phyloP scores from a whole-genome alignment of 108 stramenopile species.

The Skeletonema menzelii region DNA sequence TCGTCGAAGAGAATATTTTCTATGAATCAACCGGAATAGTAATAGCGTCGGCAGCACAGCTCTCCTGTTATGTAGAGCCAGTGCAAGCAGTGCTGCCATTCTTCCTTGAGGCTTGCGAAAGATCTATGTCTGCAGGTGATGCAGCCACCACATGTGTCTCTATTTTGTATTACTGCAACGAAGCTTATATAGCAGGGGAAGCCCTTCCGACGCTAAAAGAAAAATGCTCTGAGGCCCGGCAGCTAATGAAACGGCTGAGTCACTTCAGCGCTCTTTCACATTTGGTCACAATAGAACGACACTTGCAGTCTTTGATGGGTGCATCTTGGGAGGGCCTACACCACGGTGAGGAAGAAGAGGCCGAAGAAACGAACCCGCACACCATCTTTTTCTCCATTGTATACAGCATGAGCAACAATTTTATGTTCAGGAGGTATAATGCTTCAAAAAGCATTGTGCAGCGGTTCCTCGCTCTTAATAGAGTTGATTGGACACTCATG shows the following conservation, averaged over 20 bases:
- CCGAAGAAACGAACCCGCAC: background rate
- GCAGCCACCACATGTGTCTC: background rate
- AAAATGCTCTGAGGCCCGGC: background rate
- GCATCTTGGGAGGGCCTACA: background rate
- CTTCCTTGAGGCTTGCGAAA: background rate
- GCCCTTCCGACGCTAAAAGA: background rate
- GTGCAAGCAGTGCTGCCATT: background rate
- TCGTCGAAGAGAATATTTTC: background rate
- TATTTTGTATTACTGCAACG: background rate
- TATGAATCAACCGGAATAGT: background rate
- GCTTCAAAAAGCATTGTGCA: background rate
- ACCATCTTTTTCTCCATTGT: background rate
- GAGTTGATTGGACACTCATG: background rate
- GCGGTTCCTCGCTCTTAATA: background rate
- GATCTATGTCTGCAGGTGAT: background rate
- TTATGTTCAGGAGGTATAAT: background rate
- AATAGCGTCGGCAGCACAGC: background rate
- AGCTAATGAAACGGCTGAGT: background rate
- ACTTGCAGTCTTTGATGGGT: background rate
- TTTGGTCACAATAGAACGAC: background rate
- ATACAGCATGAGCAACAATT: background rate
- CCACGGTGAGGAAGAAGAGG: background rate
- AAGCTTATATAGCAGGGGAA: background rate
- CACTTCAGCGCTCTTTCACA: background rate
- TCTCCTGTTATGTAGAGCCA: background rate